A percentile compares a stretch with the other conserved stretches of the same genome.
phyloP scores from a whole-genome alignment of 1,139 yeast species.

The Yamadazyma diddensiae region DNA sequence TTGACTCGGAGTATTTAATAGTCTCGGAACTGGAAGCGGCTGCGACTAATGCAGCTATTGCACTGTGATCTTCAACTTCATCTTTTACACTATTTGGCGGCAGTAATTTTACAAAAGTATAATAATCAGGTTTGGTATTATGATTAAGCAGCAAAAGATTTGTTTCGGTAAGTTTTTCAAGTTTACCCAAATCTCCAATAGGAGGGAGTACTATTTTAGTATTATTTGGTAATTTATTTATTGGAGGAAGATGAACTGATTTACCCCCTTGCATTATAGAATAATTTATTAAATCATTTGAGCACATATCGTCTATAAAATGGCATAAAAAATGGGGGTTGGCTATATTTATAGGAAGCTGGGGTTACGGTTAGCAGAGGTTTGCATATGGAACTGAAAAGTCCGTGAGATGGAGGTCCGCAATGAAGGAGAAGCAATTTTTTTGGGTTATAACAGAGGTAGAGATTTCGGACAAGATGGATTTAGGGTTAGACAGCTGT shows the following conservation, averaged over 20 bases:
- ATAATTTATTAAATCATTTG: conserved; percentile 30
- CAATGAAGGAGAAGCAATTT: too few relatives aligned
- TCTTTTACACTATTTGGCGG: conserved; percentile 13
- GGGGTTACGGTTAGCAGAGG: conserved; percentile 16
- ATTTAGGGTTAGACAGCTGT: too few relatives aligned
- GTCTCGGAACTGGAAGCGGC: conserved; percentile 4
- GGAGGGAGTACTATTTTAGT: conserved; percentile 18
- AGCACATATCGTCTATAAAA: conserved; percentile 15
- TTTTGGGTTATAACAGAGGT: too few relatives aligned
- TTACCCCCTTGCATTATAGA: conserved; percentile 30
- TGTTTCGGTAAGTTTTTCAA: conserved; percentile 17
- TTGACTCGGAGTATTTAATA: background rate
- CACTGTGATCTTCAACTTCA: background rate
- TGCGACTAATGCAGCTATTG: conserved; percentile 6
- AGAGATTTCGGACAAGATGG: too few relatives aligned
- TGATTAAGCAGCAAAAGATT: conserved; percentile 13
- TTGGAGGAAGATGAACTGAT: conserved; percentile 4
- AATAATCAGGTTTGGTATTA: conserved; percentile 1
- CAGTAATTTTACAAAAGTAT: conserved; percentile 4
- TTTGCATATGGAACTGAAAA: conserved; percentile 14
- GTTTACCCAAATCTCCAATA: conserved; percentile 10
- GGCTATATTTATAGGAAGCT: conserved; percentile 10
- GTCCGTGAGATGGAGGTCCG: too few relatives aligned
- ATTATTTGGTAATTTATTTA: conserved; percentile 4
- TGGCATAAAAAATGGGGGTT: conserved; percentile 1